Evolutionary conservation across 225 moss, liverwort and hornwort species (phyloP), one percentile per base, ranked within the genome.

Genomic region (Asterella californica): DNA sequence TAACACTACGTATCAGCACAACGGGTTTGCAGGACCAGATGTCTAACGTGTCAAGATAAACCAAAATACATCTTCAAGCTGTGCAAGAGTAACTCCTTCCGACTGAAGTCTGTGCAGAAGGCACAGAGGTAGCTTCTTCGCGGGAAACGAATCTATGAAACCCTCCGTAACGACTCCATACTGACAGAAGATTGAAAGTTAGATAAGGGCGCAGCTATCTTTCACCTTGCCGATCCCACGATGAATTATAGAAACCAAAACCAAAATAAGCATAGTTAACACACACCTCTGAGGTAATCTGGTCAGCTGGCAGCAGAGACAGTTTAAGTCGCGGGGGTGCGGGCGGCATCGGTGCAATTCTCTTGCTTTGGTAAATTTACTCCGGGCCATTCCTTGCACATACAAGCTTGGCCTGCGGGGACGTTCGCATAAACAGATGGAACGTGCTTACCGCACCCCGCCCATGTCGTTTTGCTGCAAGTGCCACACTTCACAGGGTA

Each of bases 301-400:
- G 49, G 59, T 76, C 75, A 76, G 38, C 59, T 76, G 57, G 75
- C 59, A 59, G 37, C 59, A 75, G 75, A 27, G 74, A 27, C 47
- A 11, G 74, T 72, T 37, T 21, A 36, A 27, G 46, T 29, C 9
- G 36, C 24, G 62, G 63, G 17, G 4, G 45, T 62, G 2, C n/a
- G 47, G 6, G 62, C 25, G 37, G 11, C 53, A 29, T 77, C 49
- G 30, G 82, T 17, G 34, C 59, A 36, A 22, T 6, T 64, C 53
- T 76, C 62, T 52, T 72, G 69, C 21, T 76, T 38, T 9, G 85
- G 79, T 21, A 85, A 67, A 15, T 76, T 46, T 3, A 95, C 93
- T 17, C 92, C 95, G 1, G 93, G 95, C 95, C 95, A 95, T 17
- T 21, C 68, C 79, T 93, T 95, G 89, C 95, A 96, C 83, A 92